Conservation (phyloP, 192 early-diverging fungal genomes). For the Coemansia sp. region DNA sequence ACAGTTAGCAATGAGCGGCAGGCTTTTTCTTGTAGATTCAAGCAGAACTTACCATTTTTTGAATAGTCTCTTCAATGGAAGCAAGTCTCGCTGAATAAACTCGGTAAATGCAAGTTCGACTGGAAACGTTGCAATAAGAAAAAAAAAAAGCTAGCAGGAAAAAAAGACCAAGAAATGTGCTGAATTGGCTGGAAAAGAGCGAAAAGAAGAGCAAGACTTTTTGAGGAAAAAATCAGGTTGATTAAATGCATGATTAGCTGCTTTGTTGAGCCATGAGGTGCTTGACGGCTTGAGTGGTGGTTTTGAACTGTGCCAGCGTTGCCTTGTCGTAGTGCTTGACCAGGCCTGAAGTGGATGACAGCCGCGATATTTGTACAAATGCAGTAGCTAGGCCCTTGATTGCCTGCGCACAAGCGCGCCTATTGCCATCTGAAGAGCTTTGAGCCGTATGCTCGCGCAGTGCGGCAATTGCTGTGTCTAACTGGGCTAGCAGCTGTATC, state of each 20-base stretch:
- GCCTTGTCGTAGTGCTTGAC: slow-evolving; percentile 50
- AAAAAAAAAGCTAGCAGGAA: too few species aligned
- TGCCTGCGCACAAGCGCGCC: slow-evolving; percentile 5
- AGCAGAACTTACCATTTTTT: not conserved
- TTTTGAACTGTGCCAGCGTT: slow-evolving; percentile 47
- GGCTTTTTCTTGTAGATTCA: too few species aligned
- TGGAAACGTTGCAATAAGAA: too few species aligned
- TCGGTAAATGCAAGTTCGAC: too few species aligned
- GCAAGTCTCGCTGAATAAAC: too few species aligned
- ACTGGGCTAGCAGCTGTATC: slow-evolving; percentile 26
- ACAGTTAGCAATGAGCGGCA: not conserved
- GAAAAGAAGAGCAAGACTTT: not conserved
- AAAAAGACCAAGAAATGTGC: too few species aligned
- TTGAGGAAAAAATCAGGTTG: not conserved
- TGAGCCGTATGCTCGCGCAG: slow-evolving; percentile 5
- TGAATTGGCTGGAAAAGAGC: too few species aligned
- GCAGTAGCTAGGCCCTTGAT: slow-evolving; percentile 31
- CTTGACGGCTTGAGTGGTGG: slow-evolving; percentile 44
- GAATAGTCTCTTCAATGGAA: too few species aligned
- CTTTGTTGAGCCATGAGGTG: slow-evolving; percentile 28
- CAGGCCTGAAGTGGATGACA: slow-evolving; percentile 38
- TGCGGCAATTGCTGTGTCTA: slow-evolving; percentile 33
- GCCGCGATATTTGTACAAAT: slow-evolving; percentile 43
- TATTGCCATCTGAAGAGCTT: not conserved
- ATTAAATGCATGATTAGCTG: not conserved